Conservation (phyloP, 2,329 filamentous ascomycete species). For the Ophiostoma sp. region DNA sequence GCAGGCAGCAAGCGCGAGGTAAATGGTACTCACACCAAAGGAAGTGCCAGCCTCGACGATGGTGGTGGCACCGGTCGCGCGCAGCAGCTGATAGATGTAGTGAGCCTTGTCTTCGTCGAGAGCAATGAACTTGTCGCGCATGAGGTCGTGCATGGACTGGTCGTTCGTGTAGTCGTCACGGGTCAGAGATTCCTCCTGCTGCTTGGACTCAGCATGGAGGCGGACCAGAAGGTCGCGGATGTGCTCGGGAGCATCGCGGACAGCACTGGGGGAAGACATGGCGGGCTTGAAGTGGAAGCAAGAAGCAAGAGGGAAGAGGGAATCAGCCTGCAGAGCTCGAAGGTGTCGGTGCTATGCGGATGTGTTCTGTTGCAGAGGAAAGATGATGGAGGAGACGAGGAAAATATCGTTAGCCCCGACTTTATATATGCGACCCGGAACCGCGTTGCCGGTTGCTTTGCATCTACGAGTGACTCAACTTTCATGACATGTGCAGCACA, state of each 20-base stretch:
- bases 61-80: conserved; percentile 43
- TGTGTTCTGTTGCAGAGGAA: too few relatives aligned
- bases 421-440: too few relatives aligned
- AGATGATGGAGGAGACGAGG: too few relatives aligned
- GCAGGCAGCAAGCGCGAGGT: conserved; percentile 54
- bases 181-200: neutral
- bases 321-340: too few relatives aligned
- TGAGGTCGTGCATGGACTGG: neutral
- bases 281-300: neutral
- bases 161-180: neutral
- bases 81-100: conserved; percentile 50
- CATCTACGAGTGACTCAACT: too few relatives aligned
- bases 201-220: neutral
- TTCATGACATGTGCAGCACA: too few relatives aligned
- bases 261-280: neutral
- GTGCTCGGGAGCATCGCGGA: neutral
- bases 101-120: conserved; percentile 28
- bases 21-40: conserved; percentile 58
- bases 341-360: too few relatives aligned
- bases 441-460: too few relatives aligned
- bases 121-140: conserved; percentile 5
- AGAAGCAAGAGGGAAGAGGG: too few relatives aligned
- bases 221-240: neutral
- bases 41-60: conserved; percentile 57
- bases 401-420: too few relatives aligned